Evolutionary conservation across 108 stramenopile genomes (phyloP), one percentile per base, ranked within the genome.

Genomic region (Pseudonitzschia pungens): DNA sequence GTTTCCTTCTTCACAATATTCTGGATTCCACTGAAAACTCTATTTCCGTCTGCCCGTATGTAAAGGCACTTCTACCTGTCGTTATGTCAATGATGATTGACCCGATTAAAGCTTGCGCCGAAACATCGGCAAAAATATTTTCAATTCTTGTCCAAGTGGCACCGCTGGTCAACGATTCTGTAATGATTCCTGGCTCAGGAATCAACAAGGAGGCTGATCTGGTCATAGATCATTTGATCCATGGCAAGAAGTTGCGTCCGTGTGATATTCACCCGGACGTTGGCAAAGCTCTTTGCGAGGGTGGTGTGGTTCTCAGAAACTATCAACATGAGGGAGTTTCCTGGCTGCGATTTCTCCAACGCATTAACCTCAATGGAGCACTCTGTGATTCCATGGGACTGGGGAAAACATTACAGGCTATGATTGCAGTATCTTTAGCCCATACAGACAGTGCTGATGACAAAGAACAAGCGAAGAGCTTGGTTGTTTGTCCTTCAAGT

Each of bases 341-440:
- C 22, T 96, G 96, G 96, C 55, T 96, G 29, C 71, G 77, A 2
- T 94, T 94, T 80, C 85, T 96, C n/a, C 79, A 84, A n/a, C 75
- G 76, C 29, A 84, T 92, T 22, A 77, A 83, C 27, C 75, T 94
- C 4, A 89, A 86, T 67, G 96, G 94, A 1, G 91, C 91, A 2
- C 81, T 97, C 9, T 89, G 89, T 52, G 96, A 97, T 66, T 88
- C 90, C 29, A 97, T 97, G 96, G 92, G 96, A 52, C 78, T 84
- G 16, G 91, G 88, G 83, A 92, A 97, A 73, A 97, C 93, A 11
- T 58, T 95, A 33, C 90, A 92, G 67, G 85, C 91, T 57, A 68
- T 95, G 40, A 26, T 86, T 28, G 86, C 76, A 1, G 69, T 95
- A 21, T 91, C 89, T 7, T 63, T 92, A 26, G 70, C 90, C 33